Base-by-base conservation (phyloP, 176 grass and related monocot genomes). In the Pharus latifolius region DNA sequence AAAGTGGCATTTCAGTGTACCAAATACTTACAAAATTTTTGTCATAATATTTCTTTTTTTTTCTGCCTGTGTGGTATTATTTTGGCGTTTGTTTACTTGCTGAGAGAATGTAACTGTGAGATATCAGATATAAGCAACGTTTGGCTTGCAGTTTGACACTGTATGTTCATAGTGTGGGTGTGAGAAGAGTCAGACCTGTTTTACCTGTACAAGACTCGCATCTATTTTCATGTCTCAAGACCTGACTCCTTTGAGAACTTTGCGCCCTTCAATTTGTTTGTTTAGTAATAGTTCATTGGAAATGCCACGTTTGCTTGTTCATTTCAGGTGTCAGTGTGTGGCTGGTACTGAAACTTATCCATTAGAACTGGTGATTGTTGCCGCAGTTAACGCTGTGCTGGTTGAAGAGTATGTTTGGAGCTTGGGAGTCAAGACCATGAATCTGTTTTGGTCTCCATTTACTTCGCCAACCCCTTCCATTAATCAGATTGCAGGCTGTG, bases 401-500 rank as follows among this genome's bases (percentile, higher is more conserved):
- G 41, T 72, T 27, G 49, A 73, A 56, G 60, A 41, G 2, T 57
- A 38, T 74, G 31, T 11, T 64, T 12, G 60, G 68, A 81, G 69
- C 30, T 74, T 29, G 78, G 41, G 22, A 56, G 23, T 10, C 11
- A 65, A 49, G 13, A 35, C 9, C 6, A 57, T 73, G 59, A 17
- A 65, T 15, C 59, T 31, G 9, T 23, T 33, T 17, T 23, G 73
- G 40, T 10, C 19, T 56, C 37, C 38, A 67, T 77, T 56, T 16
- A 65, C 49, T 56, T 7, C 60, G 10, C 60, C 48, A 65, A 41
- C 60, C 48, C 20, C 49, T 56, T 56, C 60, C 60, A 76, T 55
- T 7, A 56, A 42, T 44, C 74, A 66, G 74, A 61, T 77, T 54
- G 63, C 63, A 67, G 63, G 50, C 75, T 12, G 49, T 65, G 78